Conservation (phyloP, 148 eudicot species). For the Rhododendron molle region DNA sequence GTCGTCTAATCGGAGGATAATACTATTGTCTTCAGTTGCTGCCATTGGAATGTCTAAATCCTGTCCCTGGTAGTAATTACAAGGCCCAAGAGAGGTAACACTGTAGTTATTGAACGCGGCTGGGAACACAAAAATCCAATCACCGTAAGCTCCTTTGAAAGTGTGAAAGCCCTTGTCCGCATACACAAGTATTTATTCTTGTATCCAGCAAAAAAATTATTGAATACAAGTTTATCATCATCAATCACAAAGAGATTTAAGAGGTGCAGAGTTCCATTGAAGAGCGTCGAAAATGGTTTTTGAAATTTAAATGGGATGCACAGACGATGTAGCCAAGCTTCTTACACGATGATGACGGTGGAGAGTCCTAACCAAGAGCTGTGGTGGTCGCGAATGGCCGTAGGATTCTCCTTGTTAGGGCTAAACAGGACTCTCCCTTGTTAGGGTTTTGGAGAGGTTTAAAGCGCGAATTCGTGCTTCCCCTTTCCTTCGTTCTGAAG, state of each 20-base stretch:
- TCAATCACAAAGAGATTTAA: neutral
- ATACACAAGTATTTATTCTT: neutral
- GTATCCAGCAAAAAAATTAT: neutral
- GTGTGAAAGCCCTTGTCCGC: neutral
- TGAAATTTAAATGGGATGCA: neutral
- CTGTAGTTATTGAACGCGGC: neutral
- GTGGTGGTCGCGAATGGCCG: neutral
- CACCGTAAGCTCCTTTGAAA: neutral
- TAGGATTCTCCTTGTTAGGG: neutral
- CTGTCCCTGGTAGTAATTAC: neutral
- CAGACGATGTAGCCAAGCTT: neutral
- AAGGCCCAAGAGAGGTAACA: neutral
- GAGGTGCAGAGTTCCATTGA: neutral
- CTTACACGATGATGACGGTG: neutral
- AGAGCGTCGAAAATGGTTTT: neutral
- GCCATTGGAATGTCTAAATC: neutral
- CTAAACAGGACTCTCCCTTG: neutral
- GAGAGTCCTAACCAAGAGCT: neutral
- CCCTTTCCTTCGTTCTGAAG: neutral
- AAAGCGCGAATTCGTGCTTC: neutral
- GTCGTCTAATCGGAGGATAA: slow-evolving; percentile 26
- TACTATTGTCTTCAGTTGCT: neutral
- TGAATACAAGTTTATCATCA: neutral
- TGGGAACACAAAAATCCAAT: neutral
- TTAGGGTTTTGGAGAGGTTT: neutral